Evolutionary conservation across 176 grass and related monocot species (phyloP).

Genomic region (Carex pumila): DNA sequence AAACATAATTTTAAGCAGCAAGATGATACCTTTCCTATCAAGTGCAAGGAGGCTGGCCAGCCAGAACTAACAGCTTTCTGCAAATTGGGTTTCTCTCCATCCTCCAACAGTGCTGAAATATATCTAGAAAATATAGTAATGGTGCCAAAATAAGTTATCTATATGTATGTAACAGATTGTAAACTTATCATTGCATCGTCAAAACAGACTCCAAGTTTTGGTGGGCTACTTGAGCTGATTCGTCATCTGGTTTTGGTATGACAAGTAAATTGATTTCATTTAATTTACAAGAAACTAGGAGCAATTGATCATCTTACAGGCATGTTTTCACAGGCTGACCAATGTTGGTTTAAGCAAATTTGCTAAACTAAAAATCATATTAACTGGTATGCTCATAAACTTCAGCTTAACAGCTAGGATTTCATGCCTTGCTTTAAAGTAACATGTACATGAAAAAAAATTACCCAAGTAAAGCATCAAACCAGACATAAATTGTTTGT

Average conservation of each 20-base stretch:
- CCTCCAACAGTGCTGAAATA: constrained; percentile 79
- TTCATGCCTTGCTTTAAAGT: neutral
- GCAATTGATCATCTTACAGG: neutral
- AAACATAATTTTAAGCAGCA: neutral
- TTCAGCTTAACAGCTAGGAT: neutral
- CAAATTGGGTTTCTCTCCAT: constrained; percentile 59
- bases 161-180: neutral
- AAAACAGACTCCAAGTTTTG: neutral
- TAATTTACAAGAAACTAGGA: neutral
- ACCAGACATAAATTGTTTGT: constrained; percentile 98
- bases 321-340: no score
- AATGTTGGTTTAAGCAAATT: neutral
- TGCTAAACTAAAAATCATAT: neutral
- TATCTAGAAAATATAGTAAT: constrained; percentile 44
- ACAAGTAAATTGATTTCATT: neutral
- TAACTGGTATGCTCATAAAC: neutral
- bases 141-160: neutral
- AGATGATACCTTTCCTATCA: constrained; percentile 80
- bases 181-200: neutral
- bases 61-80: constrained; percentile 62
- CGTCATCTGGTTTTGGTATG: neutral
- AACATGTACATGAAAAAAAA: constrained; percentile 11
- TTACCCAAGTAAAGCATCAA: constrained; percentile 98
- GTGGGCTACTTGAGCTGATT: neutral
- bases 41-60: constrained; percentile 88